Conservation (phyloP, 805 yeast genomes). For the Cyberlindnera suaveolens region DNA sequence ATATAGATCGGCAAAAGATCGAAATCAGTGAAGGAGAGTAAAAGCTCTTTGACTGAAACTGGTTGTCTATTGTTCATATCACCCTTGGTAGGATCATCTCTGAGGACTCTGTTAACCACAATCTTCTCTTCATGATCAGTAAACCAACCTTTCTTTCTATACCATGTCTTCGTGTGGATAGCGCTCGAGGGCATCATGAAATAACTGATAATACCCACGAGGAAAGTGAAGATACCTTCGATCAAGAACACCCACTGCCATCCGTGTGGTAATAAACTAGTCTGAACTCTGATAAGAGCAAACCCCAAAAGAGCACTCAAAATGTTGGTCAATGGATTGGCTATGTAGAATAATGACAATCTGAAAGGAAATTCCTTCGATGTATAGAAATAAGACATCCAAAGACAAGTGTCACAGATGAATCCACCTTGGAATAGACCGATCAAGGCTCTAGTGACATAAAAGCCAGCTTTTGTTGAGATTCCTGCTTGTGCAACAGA, state of each 20-base stretch:
- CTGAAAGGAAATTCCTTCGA: slow-evolving; percentile 51
- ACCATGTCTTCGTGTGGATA: slow-evolving; percentile 44
- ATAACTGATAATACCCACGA: slow-evolving; percentile 42
- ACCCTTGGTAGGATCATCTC: slow-evolving; percentile 62
- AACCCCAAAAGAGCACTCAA: slow-evolving; percentile 43
- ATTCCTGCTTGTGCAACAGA: slow-evolving; percentile 46
- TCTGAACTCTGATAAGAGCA: slow-evolving; percentile 48
- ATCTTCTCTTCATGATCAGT: slow-evolving; percentile 51
- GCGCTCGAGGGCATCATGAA: slow-evolving; percentile 52
- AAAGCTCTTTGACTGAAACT: slow-evolving; percentile 33
- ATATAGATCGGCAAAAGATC: slow-evolving; percentile 51
- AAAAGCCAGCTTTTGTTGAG: slow-evolving; percentile 35
- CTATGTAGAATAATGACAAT: slow-evolving; percentile 54
- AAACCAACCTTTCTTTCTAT: slow-evolving; percentile 44
- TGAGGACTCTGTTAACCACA: slow-evolving; percentile 48
- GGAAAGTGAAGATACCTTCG: slow-evolving; percentile 53
- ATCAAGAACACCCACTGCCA: slow-evolving; percentile 66
- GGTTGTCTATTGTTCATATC: slow-evolving; percentile 61
- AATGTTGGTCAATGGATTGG: slow-evolving; percentile 43
- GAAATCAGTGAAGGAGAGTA: slow-evolving; percentile 38
- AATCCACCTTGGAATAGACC: slow-evolving; percentile 67
- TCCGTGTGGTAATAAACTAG: slow-evolving; percentile 38
- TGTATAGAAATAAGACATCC: slow-evolving; percentile 64
- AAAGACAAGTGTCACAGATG: slow-evolving; percentile 56
- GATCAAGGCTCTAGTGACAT: slow-evolving; percentile 42